Base-by-base conservation (phyloP, 306 rosid genomes). In the Spatholobus suberectus region DNA sequence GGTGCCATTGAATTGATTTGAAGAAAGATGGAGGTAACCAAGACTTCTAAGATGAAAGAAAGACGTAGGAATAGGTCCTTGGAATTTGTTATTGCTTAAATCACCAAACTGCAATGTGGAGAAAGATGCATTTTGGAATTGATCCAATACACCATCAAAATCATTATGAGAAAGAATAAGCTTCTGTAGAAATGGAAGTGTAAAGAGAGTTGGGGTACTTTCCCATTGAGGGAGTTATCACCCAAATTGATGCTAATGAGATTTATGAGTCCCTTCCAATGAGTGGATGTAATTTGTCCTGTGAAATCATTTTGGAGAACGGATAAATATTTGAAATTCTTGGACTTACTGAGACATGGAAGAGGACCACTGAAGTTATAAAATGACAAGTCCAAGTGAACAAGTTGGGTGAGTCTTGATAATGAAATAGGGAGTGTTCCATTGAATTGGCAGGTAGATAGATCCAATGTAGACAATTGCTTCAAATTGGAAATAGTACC, bases 1-100 rank as follows among this genome's bases (percentile, higher is more conserved):
- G 0, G 59, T 32, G 26, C 91, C 95, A 0, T 17, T 81, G 59
- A 89, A 77, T 13, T 87, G 73, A 88, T 91, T 89, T 17, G 73
- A 73, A 66, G 95, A 44, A 37, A 91, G 77, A 27, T 80, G 35
- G 47, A 80, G 83, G 2, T 24, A 54, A 0, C 0, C n/a, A 26
- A 80, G 70, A 23, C 24, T 73, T 73, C 9, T 12, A 10, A 91
- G 70, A 4, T 72, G 23, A 1, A 71, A 65, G 49, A 89, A 8
- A 0, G 73, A 83, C 23, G 0, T 0, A 0, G 90, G 93, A 55
- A 91, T 55, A 0, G 57, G 73, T 14, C 93, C 93, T 79, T 51
- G 79, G 49, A 88, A 41, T 0, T 47, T 73, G 61, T 91, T 91
- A 57, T 54, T 20, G 15, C 75, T 67, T 63, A 91, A 82, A 79